phyloP scores from a whole-genome alignment of 2,329 filamentous ascomycete genomes.

The Monosporascus cannonballus region DNA sequence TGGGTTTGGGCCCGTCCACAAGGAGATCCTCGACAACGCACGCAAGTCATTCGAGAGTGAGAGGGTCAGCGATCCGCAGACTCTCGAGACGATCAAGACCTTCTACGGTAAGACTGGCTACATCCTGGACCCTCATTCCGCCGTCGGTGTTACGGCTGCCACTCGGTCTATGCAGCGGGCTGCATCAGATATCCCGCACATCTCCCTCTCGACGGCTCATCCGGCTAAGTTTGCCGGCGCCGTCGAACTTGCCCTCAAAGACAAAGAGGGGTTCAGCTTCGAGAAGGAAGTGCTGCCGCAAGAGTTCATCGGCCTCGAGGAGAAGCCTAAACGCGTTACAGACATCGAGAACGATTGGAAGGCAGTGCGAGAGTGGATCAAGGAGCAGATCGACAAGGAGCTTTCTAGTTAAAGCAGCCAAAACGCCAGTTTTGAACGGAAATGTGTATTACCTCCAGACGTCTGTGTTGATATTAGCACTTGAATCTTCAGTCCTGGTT shows the following conservation, averaged over 20 bases:
- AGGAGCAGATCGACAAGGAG: conserved; percentile 64
- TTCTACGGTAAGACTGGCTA: conserved; percentile 53
- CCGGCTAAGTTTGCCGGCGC: conserved; percentile 90
- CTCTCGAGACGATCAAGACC: conserved; percentile 57
- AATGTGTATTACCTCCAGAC: too few species aligned
- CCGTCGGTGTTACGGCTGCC: conserved; percentile 77
- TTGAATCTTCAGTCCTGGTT: too few species aligned
- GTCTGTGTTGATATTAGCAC: too few species aligned
- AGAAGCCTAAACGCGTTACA: conserved; percentile 68
- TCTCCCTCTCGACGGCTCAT: conserved; percentile 88
- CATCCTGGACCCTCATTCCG: conserved; percentile 87
- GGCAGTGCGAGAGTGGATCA: conserved; percentile 69
- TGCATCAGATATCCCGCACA: conserved; percentile 52
- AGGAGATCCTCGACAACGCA: conserved; percentile 65
- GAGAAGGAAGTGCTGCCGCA: conserved; percentile 66
- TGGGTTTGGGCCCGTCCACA: conserved; percentile 72
- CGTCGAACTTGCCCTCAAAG: conserved; percentile 71
- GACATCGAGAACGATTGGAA: conserved; percentile 67
- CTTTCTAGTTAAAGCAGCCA: conserved; percentile 23
- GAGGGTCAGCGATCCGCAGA: conserved; percentile 60
- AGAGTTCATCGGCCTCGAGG: conserved; percentile 75
- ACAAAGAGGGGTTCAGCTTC: conserved; percentile 69
- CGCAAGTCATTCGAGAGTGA: conserved; percentile 77
- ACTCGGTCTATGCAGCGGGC: conserved; percentile 58
- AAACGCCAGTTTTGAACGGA: too few species aligned